A percentile compares a stretch with the other conserved stretches of the same genome.
These are phyloP conservation scores for Tolypocladium tundrense DNA, from an alignment of 2,329 filamentous ascomycete genomes.

Conservation along the genomic window DNA sequence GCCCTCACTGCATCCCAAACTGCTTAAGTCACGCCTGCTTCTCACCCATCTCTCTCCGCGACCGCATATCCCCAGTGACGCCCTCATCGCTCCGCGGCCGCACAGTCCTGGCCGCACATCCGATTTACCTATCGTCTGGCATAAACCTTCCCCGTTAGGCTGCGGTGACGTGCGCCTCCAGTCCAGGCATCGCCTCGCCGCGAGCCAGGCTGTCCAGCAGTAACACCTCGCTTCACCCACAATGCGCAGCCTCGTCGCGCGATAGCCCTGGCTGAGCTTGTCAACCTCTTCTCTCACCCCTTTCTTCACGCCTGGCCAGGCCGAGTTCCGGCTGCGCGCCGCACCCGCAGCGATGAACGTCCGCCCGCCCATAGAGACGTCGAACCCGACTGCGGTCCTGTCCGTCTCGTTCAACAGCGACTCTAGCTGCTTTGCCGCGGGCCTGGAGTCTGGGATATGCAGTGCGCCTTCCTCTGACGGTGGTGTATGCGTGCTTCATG, in stretches of 20 bases:
- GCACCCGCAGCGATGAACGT: conserved; percentile 66
- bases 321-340: not conserved
- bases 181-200: not conserved
- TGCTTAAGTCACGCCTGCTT: not conserved
- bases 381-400: conserved; percentile 63
- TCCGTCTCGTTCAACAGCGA: conserved; percentile 81
- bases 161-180: not conserved
- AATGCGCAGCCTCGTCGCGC: not conserved
- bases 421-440: conserved; percentile 76
- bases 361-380: conserved; percentile 71
- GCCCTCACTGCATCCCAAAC: not conserved
- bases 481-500: not conserved
- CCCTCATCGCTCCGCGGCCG: not conserved
- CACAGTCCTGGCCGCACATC: not conserved
- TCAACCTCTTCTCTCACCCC: not conserved
- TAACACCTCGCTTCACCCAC: not conserved
- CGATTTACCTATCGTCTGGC: not conserved
- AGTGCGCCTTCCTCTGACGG: conserved; percentile 39
- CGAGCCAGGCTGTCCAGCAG: not conserved
- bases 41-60: not conserved
- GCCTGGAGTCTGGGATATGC: conserved; percentile 76
- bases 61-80: not conserved
- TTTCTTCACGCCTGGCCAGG: not conserved
- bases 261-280: not conserved
- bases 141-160: not conserved